Conservation (phyloP, 768 basidiomycete species). For the Auriculariales sp. region DNA sequence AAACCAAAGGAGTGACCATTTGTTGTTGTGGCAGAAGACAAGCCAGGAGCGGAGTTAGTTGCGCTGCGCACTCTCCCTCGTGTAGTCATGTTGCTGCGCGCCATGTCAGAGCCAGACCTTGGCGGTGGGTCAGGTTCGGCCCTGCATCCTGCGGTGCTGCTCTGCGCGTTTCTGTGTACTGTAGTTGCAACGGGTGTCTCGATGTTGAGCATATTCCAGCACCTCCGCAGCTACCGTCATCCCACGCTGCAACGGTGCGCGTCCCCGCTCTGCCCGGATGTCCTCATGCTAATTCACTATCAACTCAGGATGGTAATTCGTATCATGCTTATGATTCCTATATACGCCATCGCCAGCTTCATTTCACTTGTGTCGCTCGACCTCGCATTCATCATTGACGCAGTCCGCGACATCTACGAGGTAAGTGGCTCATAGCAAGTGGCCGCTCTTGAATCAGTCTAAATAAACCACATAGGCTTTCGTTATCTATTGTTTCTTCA, state of each 20-base stretch:
- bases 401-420: conserved; percentile 90
- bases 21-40: no score
- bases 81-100: no score
- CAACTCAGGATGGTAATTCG: conserved; percentile 67
- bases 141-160: conserved; percentile 37
- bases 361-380: conserved; percentile 89
- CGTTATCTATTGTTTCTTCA: conserved; percentile 88
- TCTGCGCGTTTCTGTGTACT: conserved; percentile 47
- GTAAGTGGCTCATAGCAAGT: conserved; percentile 27
- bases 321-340: conserved; percentile 93
- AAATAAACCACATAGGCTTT: conserved; percentile 44
- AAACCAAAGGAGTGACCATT: no score
- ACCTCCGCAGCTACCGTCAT: conserved; percentile 77
- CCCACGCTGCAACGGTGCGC: conserved; percentile 62
- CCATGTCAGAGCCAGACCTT: no score
- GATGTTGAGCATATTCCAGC: conserved; percentile 59
- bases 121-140: conserved; percentile 37
- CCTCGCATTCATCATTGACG: conserved; percentile 94
- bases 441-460: background rate
- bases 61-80: no score
- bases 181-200: conserved; percentile 60
- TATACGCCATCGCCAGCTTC: conserved; percentile 82
- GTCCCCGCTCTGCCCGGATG: conserved; percentile 1
- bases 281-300: background rate
- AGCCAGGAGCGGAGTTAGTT: no score